Percentiles rank a stretch among this genome's conserved stretches.
These are phyloP conservation scores for Alternaria sp. DNA, from an alignment of 2,329 filamentous ascomycete species.

Conservation along the genomic window DNA sequence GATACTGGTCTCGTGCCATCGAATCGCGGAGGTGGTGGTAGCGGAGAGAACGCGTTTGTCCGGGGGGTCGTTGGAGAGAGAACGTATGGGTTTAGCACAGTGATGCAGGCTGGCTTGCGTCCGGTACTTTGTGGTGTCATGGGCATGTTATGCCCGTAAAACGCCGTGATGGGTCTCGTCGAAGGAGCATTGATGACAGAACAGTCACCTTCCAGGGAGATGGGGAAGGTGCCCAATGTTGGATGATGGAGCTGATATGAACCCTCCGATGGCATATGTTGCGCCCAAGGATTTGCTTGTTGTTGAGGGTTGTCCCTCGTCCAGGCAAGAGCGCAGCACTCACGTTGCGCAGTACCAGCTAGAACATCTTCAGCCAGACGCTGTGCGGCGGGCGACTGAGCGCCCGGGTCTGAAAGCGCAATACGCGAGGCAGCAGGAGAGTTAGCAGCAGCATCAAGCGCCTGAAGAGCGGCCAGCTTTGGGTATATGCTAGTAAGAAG, in stretches of 20 bases:
- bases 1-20: slow-evolving; percentile 34
- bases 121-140: slow-evolving; percentile 41
- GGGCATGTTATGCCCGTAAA: slow-evolving; percentile 48
- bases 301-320: slow-evolving; percentile 45
- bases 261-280: slow-evolving; percentile 46
- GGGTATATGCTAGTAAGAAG: slow-evolving; percentile 54
- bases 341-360: slow-evolving; percentile 68
- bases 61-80: slow-evolving; percentile 44
- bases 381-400: slow-evolving; percentile 68
- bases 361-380: slow-evolving; percentile 65
- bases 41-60: slow-evolving; percentile 39
- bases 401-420: slow-evolving; percentile 70
- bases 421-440: slow-evolving; percentile 56
- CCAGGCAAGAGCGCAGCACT: slow-evolving; percentile 76
- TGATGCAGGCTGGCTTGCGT: slow-evolving; percentile 43
- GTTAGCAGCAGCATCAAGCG: slow-evolving; percentile 54
- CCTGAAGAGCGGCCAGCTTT: slow-evolving; percentile 54
- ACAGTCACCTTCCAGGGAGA: slow-evolving; percentile 52
- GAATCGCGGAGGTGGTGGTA: slow-evolving; percentile 36
- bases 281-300: slow-evolving; percentile 47
- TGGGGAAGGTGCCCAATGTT: slow-evolving; percentile 50
- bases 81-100: slow-evolving; percentile 48
- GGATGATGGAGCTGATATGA: slow-evolving; percentile 56
- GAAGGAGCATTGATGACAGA: slow-evolving; percentile 47
- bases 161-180: slow-evolving; percentile 47